These are phyloP conservation scores for Solanum hybrid DNA, from an alignment of 305 asterid species.

Conservation along the genomic window DNA sequence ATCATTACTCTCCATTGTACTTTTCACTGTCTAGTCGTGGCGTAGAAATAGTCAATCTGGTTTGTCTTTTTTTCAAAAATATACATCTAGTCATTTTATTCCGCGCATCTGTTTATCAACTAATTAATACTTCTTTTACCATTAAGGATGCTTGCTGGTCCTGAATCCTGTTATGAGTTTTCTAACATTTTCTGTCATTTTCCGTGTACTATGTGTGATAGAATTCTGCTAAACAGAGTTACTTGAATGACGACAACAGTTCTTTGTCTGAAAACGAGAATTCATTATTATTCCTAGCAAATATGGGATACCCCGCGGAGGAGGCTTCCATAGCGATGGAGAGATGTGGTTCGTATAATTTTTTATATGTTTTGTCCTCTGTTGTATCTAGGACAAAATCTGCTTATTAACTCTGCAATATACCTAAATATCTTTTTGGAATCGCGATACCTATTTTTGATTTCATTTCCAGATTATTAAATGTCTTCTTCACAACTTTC, in stretches of 20 bases:
- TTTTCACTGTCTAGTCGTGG: not conserved
- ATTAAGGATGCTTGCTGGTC: not conserved
- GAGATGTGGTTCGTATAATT: constrained; percentile 56
- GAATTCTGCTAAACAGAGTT: not conserved
- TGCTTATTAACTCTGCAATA: not conserved
- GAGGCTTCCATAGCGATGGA: constrained; percentile 69
- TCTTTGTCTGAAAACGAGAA: constrained; percentile 42
- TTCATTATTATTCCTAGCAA: constrained; percentile 32
- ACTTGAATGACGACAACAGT: constrained; percentile 37
- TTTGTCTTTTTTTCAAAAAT: not conserved
- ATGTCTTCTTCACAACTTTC: constrained; percentile 2
- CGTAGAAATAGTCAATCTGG: not conserved
- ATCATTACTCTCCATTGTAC: not conserved
- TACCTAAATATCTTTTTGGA: not conserved
- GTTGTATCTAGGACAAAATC: not conserved
- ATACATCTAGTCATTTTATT: not conserved
- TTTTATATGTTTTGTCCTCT: not conserved
- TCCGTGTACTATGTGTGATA: not conserved
- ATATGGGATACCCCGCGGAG: constrained; percentile 70
- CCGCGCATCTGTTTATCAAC: not conserved
- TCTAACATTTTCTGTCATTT: not conserved
- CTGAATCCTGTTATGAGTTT: not conserved
- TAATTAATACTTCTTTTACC: not conserved
- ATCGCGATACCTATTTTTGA: not conserved
- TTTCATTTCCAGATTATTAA: not conserved